Base-by-base conservation (phyloP, 2,329 filamentous ascomycete genomes). In the Claviceps sp. region DNA sequence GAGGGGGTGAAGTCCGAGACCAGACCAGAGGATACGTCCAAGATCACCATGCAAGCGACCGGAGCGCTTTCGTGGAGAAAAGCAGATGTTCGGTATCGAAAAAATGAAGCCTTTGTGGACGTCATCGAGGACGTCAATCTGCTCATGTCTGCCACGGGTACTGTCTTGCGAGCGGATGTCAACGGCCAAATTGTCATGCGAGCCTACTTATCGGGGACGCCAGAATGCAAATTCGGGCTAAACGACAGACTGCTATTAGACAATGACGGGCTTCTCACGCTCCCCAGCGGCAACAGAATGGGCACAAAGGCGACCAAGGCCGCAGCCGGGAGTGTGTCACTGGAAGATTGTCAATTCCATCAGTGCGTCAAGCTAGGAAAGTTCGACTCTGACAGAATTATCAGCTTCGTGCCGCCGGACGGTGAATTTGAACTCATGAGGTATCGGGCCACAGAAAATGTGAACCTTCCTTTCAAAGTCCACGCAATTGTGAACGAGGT, bases 61-160 rank as follows among this genome's bases (percentile, higher is more conserved):
- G 93, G 94, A 42, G 93, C 93, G 5, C 78, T 96, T 43, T 97
- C 93, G 47, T 98, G 94, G 93, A 82, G 94, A 61, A 87, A 95
- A 64, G 87, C 91, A 54, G 91, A 97, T 68, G 93, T 98, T 70
- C 95, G 95, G 66, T 98, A 98, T 72, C 87, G 93, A 68, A 98
- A 98, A 73, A 98, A 98, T 72, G 93, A 98, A 70, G 93, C 93
- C 36, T 98, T 98, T 64, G 93, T 98, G 60, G 93, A 98, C 69
- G 93, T 98, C 18, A 98, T 98, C 63, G 93, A 98, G 70, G 93
- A 98, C 64, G 91, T 98, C 62, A 98, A 98, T 69, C 79, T 98
- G 54, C 84, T 98, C 63, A 96, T 98, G 87, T 97, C 91, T n/a
- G 93, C 93, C 5, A 93, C 89, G 0, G 93, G 93, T 34, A 91